A percentile compares a stretch with the other conserved stretches of the same genome.
Conservation (phyloP, 2,329 filamentous ascomycete genomes). For the Clarireedia monteithiana region DNA sequence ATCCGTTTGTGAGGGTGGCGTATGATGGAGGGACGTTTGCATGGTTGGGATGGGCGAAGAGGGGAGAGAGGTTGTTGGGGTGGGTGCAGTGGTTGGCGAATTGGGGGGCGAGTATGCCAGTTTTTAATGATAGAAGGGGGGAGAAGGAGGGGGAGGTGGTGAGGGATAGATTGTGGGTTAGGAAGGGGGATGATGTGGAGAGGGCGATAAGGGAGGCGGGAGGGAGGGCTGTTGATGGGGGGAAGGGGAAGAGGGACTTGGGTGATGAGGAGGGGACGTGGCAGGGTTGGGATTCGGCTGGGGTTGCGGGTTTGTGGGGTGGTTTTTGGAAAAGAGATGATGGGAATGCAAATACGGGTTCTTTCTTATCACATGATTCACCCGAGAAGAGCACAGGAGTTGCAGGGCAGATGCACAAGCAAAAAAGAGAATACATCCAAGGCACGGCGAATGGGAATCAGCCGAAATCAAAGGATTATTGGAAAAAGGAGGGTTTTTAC, state of each 20-base stretch:
- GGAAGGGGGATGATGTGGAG: slow-evolving; percentile 1
- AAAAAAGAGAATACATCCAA: too few species aligned
- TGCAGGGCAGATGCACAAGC: too few species aligned
- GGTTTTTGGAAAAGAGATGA: too few species aligned
- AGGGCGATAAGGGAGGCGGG: too few species aligned
- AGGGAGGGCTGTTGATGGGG: not conserved
- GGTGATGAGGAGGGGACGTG: slow-evolving; percentile 1
- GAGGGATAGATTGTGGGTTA: slow-evolving; percentile 43
- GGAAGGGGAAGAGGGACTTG: slow-evolving; percentile 25
- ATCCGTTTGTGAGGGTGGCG: slow-evolving; percentile 66
- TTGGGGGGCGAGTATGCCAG: slow-evolving; percentile 47
- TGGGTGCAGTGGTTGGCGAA: slow-evolving; percentile 52
- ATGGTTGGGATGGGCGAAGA: slow-evolving; percentile 51
- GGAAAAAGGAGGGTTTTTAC: slow-evolving; percentile 31
- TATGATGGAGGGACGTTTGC: slow-evolving; percentile 51
- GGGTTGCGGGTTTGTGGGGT: too few species aligned
- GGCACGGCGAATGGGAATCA: too few species aligned
- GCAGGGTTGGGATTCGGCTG: not conserved
- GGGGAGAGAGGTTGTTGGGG: slow-evolving; percentile 58
- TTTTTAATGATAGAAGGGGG: slow-evolving; percentile 50
- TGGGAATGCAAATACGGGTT: too few species aligned
- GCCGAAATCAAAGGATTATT: slow-evolving; percentile 16
- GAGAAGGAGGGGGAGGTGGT: slow-evolving; percentile 51
- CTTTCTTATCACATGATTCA: too few species aligned
- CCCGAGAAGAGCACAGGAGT: too few species aligned